Evolutionary conservation across 2,329 filamentous ascomycete species (phyloP), one percentile per base, ranked within the genome.

Genomic region (Colletotrichum sp.): DNA sequence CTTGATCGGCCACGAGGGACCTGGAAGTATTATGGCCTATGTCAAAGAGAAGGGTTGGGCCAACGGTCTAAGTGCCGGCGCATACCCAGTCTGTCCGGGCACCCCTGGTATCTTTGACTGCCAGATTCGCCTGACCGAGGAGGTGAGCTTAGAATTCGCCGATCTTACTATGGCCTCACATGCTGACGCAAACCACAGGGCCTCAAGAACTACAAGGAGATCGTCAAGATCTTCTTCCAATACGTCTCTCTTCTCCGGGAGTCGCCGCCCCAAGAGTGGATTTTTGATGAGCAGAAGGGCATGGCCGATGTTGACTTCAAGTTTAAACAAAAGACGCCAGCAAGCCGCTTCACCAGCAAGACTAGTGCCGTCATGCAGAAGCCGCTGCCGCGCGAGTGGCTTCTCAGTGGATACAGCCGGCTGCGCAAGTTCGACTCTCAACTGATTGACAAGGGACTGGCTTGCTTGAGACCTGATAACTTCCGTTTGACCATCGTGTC

Each of bases 261-360:
- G 80, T 89, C 90, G 4, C 91, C 94, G 7, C 96, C 96, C 0
- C 94, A 97, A 79, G 89, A 97, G 83, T 98, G 97, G 97, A 96
- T 98, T 73, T 96, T 97, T 75, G 92, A 98, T 36, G 97, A 99
- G 85, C 94, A 97, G 84, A 96, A 96, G 84, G 93, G 93, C 43
- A 93, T 98, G 86, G 93, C 94, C 60, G 96, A 98, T 79, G 95
- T 98, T 15, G 94, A 98, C 79, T 99, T 99, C 89, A 95, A 94
- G 78, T 99, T 98, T 85, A 95, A 93, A 84, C 95, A 98, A 83
- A 98, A 98, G 88, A 95, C 93, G 3, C 95, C 95, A 2, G 95
- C 96, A 3, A 97, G 94, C 82, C 92, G 94, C 32, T 98, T 98
- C 80, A 97, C 96, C 0, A 98, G 95, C 87, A 92, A 91, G 76